Base-by-base conservation (phyloP, 2,329 filamentous ascomycete species). In the Fusarium temperatum region DNA sequence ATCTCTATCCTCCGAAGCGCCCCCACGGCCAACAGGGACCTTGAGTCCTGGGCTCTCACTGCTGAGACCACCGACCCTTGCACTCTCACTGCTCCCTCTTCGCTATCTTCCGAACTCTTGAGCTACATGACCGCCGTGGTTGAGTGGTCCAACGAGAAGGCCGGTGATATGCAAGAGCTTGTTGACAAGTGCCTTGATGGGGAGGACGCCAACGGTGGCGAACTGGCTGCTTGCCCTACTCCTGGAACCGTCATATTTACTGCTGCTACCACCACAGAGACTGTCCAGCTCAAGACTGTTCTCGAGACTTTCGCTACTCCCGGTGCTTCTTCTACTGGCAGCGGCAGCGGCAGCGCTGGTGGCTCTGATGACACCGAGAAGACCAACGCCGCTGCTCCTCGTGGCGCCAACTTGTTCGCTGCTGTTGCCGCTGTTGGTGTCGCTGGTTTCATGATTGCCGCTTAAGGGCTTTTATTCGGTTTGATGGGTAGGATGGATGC, bases 221-320 rank as follows among this genome's bases (percentile, higher is more conserved):
- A 28, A 5, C 6, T 67, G 2, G 44, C 26, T 20, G 41, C 8
- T 18, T 72, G 70, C 26, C n/a, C 71, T 36, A 67, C 50, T 5
- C 28, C 35, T 18, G 71, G 70, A 20, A 66, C 28, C 2, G 8
- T 74, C 24, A 10, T 59, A 30, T 74, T 74, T 57, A 74, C 71
- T 18, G 53, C 58, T 36, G 63, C 45, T 20, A 74, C 51, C 55
- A 44, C 44, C 20, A 74, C 71, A 6, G 15, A 68, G 57, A 72
- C 67, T 39, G 58, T 71, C 12, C 35, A 44, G 20, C 24, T 74
- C 14, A 17, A 68, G 17, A 56, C 71, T 35, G 50, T 64, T 18
- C 22, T 73, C 1, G 47, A 62, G 20, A 48, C 36, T 7, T 70
- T 42, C 1, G 32, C 55, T 6, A 58, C 54, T 2, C 47, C 50